phyloP scores from a whole-genome alignment of 2,329 filamentous ascomycete species.

The Colletotrichum plurivorum region DNA sequence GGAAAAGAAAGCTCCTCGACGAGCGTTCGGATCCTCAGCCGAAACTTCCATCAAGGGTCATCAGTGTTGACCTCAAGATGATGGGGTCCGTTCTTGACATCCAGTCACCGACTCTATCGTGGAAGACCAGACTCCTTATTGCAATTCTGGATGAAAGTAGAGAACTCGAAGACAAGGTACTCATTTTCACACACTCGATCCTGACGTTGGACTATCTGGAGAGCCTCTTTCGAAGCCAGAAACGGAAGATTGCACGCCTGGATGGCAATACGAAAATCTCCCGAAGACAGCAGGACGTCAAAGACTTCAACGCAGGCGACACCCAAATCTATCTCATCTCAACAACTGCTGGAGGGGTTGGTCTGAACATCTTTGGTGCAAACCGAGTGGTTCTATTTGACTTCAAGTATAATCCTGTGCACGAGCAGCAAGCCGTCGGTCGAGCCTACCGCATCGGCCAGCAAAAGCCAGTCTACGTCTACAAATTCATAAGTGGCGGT shows the following conservation, averaged over 20 bases:
- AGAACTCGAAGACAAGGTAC: constrained; percentile 76
- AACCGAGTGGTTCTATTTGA: constrained; percentile 92
- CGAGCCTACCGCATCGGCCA: constrained; percentile 90
- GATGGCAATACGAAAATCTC: constrained; percentile 74
- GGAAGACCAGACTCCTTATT: constrained; percentile 77
- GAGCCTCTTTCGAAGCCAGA: constrained; percentile 63
- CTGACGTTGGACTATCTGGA: constrained; percentile 79
- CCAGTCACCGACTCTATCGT: constrained; percentile 68
- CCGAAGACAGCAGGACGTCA: constrained; percentile 74
- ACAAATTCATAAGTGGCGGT: constrained; percentile 83
- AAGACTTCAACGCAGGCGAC: constrained; percentile 75
- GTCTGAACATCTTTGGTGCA: constrained; percentile 86
- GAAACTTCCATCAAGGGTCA: constrained; percentile 14
- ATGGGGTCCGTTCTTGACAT: constrained; percentile 56
- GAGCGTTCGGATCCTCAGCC: not conserved
- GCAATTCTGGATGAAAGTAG: constrained; percentile 78
- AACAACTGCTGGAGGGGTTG: constrained; percentile 84
- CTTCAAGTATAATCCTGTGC: constrained; percentile 83
- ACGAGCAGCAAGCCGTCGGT: constrained; percentile 90
- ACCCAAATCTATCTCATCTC: constrained; percentile 83
- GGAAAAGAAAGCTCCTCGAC: constrained; percentile 54
- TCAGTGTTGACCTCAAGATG: constrained; percentile 49
- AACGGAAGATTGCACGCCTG: constrained; percentile 69
- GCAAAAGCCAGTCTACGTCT: constrained; percentile 84
- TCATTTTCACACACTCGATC: constrained; percentile 85